A percentile compares a stretch with the other conserved stretches of the same genome.
phyloP scores from a whole-genome alignment of 129 eudicot species.

The Lactuca saligna region DNA sequence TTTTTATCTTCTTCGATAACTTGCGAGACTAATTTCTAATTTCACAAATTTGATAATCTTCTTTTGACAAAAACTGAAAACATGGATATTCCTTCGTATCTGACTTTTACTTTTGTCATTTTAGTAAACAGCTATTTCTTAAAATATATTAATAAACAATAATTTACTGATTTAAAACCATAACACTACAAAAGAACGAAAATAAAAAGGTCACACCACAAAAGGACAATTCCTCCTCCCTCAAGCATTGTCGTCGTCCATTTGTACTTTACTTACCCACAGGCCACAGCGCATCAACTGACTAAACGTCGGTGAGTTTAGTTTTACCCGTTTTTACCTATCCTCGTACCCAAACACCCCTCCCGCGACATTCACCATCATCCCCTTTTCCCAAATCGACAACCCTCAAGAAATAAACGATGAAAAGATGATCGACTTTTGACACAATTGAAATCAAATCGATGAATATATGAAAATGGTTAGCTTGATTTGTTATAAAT shows the following conservation, averaged over 20 bases:
- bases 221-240: conserved; percentile 7
- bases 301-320: conserved; percentile 19
- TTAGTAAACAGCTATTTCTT: too few relatives aligned
- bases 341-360: conserved; percentile 31
- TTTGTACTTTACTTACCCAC: conserved; percentile 22
- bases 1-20: too few relatives aligned
- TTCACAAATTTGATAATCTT: too few relatives aligned
- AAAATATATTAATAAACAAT: too few relatives aligned
- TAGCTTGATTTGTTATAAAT: background rate
- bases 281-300: background rate
- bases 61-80: too few relatives aligned
- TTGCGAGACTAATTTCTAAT: too few relatives aligned
- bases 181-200: too few relatives aligned
- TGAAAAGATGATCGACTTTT: conserved; percentile 1
- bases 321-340: conserved; percentile 15
- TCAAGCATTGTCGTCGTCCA: conserved; percentile 14
- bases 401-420: conserved; percentile 7
- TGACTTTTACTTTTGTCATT: too few relatives aligned
- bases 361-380: conserved; percentile 28
- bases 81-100: too few relatives aligned
- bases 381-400: background rate
- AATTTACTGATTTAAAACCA: too few relatives aligned
- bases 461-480: background rate
- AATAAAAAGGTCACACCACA: background rate
- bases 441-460: background rate